These are phyloP conservation scores for Colletotrichum tofieldiae DNA, from an alignment of 2,329 filamentous ascomycete genomes.

Conservation along the genomic window DNA sequence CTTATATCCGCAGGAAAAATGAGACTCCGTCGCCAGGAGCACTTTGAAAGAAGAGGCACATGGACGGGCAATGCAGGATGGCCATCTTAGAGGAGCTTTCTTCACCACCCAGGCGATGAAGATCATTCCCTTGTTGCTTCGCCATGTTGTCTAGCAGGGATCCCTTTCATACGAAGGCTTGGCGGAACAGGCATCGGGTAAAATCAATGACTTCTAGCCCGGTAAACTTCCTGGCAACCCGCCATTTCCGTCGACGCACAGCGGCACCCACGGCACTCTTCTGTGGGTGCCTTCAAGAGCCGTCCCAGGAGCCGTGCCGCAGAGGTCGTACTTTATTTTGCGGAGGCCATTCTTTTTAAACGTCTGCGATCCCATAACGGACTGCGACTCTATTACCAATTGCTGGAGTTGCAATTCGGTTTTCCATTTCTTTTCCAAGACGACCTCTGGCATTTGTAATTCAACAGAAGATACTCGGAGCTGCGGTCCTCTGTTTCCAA, in stretches of 20 bases:
- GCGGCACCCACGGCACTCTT: conserved; percentile 20
- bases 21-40: conserved; percentile 25
- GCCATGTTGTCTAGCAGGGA: conserved; percentile 23
- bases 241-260: conserved; percentile 30
- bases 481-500: neutral
- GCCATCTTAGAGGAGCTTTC: conserved; percentile 5
- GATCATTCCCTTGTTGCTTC: conserved; percentile 9
- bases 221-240: conserved; percentile 3
- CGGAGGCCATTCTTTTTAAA: conserved; percentile 16
- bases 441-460: neutral
- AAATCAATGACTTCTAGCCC: conserved; percentile 15
- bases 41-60: neutral
- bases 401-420: neutral
- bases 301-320: conserved; percentile 19
- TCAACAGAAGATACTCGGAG: neutral
- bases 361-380: neutral
- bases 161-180: conserved; percentile 21
- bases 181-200: conserved; percentile 23
- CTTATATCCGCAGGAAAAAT: conserved; percentile 20
- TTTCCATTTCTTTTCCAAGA: neutral
- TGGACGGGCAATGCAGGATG: conserved; percentile 8
- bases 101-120: neutral
- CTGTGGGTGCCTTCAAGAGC: conserved; percentile 16
- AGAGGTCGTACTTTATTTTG: conserved; percentile 21
- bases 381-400: neutral